Base-by-base conservation (phyloP, 139 green algal genomes). In the Coelastrella sp. region DNA sequence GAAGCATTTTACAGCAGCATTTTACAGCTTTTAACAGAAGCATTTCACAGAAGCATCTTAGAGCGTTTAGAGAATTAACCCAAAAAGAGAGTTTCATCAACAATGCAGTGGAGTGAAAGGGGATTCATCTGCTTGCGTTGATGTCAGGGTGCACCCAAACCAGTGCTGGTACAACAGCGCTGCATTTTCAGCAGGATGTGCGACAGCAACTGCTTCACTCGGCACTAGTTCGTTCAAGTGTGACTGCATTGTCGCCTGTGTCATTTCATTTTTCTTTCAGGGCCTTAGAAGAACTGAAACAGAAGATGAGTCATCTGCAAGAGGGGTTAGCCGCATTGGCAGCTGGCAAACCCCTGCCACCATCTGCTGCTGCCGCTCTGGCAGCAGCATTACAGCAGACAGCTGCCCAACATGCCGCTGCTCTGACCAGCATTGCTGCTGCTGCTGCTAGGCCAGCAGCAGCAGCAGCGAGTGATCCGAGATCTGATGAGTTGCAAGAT, bases 361-460 rank as follows among this genome's bases (percentile, higher is more conserved):
- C 68, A 57, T 3, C 59, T 59, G 19, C 84, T 71, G 54, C 68
- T 54, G 56, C 84, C 61, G 54, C 82, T 47, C 23, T 65, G 6
- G 23, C 32, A 66, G 82, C 82, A 22, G n/a, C 71, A 58, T 13
- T 71, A 65, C 65, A 88, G 83, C 16, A 79, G 83, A 22, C 83
- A 68, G 66, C 81, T 47, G 32, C 32, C 32, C 32, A 47, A 47
- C 32, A 47, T 47, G 32, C 32, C 32, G 32, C 32, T 47, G 32
- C 32, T 20, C 19, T 57, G 57, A n/a, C 10, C 13, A 58, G 17
- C 58, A 71, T n/a, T 78, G 61, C 22, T 65, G 22, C n/a, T 71
- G 57, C n/a, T 57, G 22, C 59, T 57, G 59, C 6, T 32, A 14
- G 10, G 14, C 6, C 74, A 80, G 73, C 78, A 71, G 56, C 78